These are phyloP conservation scores for Fraxinus greggii DNA, from an alignment of 305 asterid species.

Conservation along the genomic window DNA sequence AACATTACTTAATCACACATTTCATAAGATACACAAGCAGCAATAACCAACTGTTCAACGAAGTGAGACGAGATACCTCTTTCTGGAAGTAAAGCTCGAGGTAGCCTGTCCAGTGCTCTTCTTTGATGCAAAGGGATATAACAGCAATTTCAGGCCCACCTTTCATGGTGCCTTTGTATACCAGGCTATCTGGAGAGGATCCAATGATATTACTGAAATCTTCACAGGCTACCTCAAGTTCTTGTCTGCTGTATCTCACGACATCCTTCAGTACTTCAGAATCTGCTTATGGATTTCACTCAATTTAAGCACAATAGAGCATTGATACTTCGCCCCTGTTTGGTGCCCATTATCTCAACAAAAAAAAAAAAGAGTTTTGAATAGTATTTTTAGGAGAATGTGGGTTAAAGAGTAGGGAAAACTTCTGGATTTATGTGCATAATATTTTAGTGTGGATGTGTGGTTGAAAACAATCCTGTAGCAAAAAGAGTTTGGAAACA, in stretches of 20 bases:
- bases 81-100: slow-evolving; percentile 85
- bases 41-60: neutral
- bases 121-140: slow-evolving; percentile 77
- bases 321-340: neutral
- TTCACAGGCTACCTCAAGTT: slow-evolving; percentile 95
- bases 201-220: slow-evolving; percentile 98
- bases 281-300: slow-evolving; percentile 45
- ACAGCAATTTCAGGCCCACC: slow-evolving; percentile 94
- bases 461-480: neutral
- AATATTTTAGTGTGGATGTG: neutral
- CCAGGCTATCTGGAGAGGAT: slow-evolving; percentile 75
- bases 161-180: slow-evolving; percentile 82
- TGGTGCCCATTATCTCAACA: neutral
- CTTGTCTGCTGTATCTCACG: slow-evolving; percentile 66
- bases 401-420: neutral
- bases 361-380: too few relatives aligned
- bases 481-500: neutral
- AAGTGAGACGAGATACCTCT: slow-evolving; percentile 46
- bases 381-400: neutral
- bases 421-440: neutral
- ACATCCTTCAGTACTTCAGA: slow-evolving; percentile 67
- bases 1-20: neutral
- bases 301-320: neutral
- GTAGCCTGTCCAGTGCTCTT: slow-evolving; percentile 85
- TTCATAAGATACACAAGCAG: neutral